Evolutionary conservation across 1,139 yeast species (phyloP).

Genomic region (Candida frijolesensis): DNA sequence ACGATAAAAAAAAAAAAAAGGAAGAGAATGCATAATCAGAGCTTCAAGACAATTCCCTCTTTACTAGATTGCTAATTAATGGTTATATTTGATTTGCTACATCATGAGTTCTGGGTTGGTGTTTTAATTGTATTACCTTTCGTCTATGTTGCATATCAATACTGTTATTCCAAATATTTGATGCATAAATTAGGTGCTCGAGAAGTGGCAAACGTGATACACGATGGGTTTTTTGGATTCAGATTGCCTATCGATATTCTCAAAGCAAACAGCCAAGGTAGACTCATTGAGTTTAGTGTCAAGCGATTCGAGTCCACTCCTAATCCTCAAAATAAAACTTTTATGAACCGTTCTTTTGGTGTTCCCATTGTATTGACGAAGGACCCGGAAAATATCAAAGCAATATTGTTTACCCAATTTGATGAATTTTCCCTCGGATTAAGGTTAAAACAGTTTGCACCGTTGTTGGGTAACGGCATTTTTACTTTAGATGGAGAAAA

Average conservation of each 20-base stretch:
- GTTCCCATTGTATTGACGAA: conserved; percentile 17
- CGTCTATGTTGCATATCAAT: not conserved
- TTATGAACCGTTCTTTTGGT: conserved; percentile 22
- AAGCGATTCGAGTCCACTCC: conserved; percentile 12
- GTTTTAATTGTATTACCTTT: not conserved
- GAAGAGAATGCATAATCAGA: not conserved
- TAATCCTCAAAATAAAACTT: conserved; percentile 12
- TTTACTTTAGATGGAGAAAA: conserved; percentile 56
- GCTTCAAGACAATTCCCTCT: not conserved
- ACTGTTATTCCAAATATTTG: conserved; percentile 8
- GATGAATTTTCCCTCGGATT: conserved; percentile 50
- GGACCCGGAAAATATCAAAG: conserved; percentile 35
- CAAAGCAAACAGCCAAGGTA: conserved; percentile 16
- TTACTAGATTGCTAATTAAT: not conserved
- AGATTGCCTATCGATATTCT: conserved; percentile 17
- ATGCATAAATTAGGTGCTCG: conserved; percentile 20
- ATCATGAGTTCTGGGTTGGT: not conserved
- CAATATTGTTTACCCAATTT: conserved; percentile 41
- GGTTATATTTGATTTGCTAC: conserved; percentile 2
- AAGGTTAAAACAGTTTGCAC: conserved; percentile 39
- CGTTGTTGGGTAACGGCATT: conserved; percentile 54
- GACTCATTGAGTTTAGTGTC: conserved; percentile 13
- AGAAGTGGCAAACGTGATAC: conserved; percentile 16
- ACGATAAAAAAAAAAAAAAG: not conserved
- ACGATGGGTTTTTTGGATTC: conserved; percentile 22